These are phyloP conservation scores for Sphagnurus paluster DNA, from an alignment of 1,284 basidiomycete species.

Conservation along the genomic window DNA sequence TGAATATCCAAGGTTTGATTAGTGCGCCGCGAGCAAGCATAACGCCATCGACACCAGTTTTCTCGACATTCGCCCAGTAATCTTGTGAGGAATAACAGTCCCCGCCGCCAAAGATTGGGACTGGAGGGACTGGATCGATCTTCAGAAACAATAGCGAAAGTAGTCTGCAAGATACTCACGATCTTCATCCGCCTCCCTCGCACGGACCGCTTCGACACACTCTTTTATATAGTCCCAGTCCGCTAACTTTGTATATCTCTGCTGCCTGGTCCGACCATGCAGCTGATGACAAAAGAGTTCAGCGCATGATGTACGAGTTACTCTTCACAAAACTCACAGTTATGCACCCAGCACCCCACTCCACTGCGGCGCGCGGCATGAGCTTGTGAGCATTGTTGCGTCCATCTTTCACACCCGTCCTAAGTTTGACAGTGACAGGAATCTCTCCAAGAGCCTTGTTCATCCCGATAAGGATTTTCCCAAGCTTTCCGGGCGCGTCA, in stretches of 20 bases:
- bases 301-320: background rate
- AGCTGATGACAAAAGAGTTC: conserved; percentile 51
- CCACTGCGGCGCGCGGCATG: conserved; percentile 80
- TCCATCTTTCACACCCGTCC: conserved; percentile 89
- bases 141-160: conserved; percentile 6
- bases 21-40: conserved; percentile 95
- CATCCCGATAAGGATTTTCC: conserved; percentile 91
- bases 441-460: conserved; percentile 88
- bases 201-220: conserved; percentile 86
- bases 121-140: conserved; percentile 59
- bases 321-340: conserved; percentile 50
- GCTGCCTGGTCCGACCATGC: conserved; percentile 90
- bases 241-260: conserved; percentile 84
- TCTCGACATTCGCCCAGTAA: conserved; percentile 80
- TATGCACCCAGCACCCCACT: conserved; percentile 80
- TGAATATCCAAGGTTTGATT: conserved; percentile 97
- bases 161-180: conserved; percentile 44
- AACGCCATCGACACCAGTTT: conserved; percentile 86
- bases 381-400: conserved; percentile 89
- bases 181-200: conserved; percentile 72
- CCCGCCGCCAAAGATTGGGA: conserved; percentile 96
- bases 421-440: conserved; percentile 93
- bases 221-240: conserved; percentile 91
- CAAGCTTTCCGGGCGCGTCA: conserved; percentile 80
- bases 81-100: conserved; percentile 89